A percentile compares a stretch with the other conserved stretches of the same genome.
phyloP scores from a whole-genome alignment of 306 rosid genomes.

The Quercus robur region DNA sequence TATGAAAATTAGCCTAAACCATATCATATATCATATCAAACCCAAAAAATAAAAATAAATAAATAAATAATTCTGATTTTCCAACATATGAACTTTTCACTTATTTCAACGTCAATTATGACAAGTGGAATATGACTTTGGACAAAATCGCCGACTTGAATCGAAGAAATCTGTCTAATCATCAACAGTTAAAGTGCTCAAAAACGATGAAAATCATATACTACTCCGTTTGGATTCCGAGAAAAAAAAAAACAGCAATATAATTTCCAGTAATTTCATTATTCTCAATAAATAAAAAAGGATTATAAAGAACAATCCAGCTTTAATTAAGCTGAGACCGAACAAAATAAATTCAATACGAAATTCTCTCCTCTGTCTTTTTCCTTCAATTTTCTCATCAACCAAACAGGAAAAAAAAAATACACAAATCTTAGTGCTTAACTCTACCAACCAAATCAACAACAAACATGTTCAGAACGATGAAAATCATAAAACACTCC shows the following conservation, averaged over 20 bases:
- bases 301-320: neutral
- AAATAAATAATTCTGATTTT: neutral
- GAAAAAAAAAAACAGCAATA: neutral
- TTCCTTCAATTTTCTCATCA: neutral
- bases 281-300: neutral
- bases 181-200: neutral
- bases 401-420: conserved; percentile 5
- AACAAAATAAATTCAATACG: neutral
- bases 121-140: neutral
- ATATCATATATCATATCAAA: neutral
- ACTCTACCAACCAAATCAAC: neutral
- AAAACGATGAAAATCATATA: neutral
- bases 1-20: neutral
- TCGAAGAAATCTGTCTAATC: neutral
- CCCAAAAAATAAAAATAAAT: too few species aligned
- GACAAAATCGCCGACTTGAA: neutral
- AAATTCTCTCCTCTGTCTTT: neutral
- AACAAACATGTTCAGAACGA: neutral
- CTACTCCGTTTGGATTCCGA: neutral
- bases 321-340: neutral
- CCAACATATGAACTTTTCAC: neutral
- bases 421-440: neutral
- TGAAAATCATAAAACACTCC: neutral
- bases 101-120: neutral
- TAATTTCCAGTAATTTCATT: neutral